phyloP scores from a whole-genome alignment of 2,329 filamentous ascomycete genomes.

The Onygena corvina region DNA sequence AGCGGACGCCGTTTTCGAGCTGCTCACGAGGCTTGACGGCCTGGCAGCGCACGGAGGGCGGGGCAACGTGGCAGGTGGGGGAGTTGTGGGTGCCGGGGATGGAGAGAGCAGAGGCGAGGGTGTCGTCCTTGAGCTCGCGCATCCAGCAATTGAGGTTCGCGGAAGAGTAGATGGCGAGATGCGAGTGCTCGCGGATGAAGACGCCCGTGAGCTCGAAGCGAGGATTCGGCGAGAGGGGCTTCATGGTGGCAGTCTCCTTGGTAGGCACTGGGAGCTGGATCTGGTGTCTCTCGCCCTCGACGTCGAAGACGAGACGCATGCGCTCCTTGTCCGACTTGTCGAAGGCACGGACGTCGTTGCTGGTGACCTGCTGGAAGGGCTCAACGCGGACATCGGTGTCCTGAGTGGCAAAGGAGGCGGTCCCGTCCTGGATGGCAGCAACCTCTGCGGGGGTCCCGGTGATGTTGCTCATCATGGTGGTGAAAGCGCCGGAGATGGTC shows the following conservation, averaged over 20 bases:
- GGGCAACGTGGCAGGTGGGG: constrained; percentile 68
- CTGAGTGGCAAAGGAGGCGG: constrained; percentile 48
- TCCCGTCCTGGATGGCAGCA: constrained; percentile 37
- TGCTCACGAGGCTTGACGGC: constrained; percentile 64
- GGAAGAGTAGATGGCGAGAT: constrained; percentile 56
- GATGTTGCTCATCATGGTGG: constrained; percentile 27
- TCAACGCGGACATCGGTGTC: constrained; percentile 52
- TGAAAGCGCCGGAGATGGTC: constrained; percentile 39
- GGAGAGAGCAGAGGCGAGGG: constrained; percentile 65
- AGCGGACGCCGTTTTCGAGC: constrained; percentile 79
- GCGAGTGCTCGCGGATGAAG: constrained; percentile 46
- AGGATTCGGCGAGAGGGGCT: constrained; percentile 42
- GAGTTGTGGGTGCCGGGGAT: constrained; percentile 96
- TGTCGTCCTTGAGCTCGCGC: constrained; percentile 57
- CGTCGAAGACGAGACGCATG: constrained; percentile 62
- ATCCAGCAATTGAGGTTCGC: constrained; percentile 67
- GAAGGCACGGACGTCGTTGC: constrained; percentile 47
- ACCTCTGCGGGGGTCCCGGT: constrained; percentile 35
- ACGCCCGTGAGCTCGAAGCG: constrained; percentile 52
- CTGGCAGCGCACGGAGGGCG: constrained; percentile 90
- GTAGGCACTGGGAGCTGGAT: constrained; percentile 58
- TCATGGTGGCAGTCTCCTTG: constrained; percentile 49
- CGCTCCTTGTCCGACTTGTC: constrained; percentile 50
- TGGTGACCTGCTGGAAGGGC: constrained; percentile 55
- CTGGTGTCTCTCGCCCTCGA: constrained; percentile 52